Conservation (phyloP, 371 early-diverging fungal genomes). For the Entomophthora muscae region DNA sequence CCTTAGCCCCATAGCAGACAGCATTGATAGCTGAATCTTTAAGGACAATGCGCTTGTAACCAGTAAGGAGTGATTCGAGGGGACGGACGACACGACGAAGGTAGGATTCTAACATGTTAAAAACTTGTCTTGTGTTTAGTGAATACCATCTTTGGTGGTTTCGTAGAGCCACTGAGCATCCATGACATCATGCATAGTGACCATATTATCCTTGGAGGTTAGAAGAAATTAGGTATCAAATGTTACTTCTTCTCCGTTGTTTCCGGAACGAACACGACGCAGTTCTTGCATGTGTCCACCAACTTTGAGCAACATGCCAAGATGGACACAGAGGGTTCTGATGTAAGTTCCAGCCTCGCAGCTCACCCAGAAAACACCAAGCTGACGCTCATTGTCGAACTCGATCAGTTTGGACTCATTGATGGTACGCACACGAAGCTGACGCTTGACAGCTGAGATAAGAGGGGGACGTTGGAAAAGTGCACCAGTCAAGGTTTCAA, state of each 20-base stretch:
- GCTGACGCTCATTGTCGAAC: conserved; percentile 87
- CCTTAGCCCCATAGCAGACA: conserved; percentile 98
- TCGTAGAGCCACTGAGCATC: conserved; percentile 98
- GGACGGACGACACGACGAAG: conserved; percentile 94
- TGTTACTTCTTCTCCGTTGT: conserved; percentile 65
- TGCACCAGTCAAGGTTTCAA: conserved; percentile 94
- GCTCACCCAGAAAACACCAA: conserved; percentile 94
- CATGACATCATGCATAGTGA: conserved; percentile 98
- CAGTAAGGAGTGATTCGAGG: conserved; percentile 86
- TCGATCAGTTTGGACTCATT: conserved; percentile 92
- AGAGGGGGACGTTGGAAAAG: conserved; percentile 98
- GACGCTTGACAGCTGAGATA: conserved; percentile 99
- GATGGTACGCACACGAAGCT: conserved; percentile 97
- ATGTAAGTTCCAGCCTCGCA: conserved; percentile 99
- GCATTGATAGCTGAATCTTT: conserved; percentile 99
- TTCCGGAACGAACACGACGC: conserved; percentile 95
- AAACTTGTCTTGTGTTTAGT: conserved; percentile 2
- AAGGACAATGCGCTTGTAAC: conserved; percentile 96
- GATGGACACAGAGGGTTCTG: conserved; percentile 97
- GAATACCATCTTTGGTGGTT: conserved; percentile 79
- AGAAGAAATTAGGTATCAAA: neutral
- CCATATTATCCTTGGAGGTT: conserved; percentile 57
- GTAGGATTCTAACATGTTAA: conserved; percentile 34
- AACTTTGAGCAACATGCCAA: conserved; percentile 91
- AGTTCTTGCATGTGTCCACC: conserved; percentile 99